A percentile compares a stretch with the other conserved stretches of the same genome.
phyloP scores from a whole-genome alignment of 2,329 filamentous ascomycete species.

The Alternaria dauci region DNA sequence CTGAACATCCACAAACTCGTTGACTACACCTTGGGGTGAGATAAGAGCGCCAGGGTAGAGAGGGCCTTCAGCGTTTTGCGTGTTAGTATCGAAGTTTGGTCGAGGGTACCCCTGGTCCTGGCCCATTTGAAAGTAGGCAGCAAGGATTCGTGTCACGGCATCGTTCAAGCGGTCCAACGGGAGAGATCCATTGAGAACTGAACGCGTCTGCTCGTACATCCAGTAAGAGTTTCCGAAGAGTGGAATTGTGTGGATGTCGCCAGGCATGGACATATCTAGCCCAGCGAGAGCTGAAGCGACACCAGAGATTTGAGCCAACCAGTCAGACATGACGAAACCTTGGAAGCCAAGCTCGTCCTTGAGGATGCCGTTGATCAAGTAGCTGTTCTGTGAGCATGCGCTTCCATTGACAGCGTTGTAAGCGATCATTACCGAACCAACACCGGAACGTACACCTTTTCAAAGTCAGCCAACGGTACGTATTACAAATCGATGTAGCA shows the following conservation, averaged over 20 bases:
- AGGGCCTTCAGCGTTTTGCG: slow-evolving; percentile 44
- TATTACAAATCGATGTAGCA: neutral
- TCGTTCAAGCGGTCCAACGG: slow-evolving; percentile 86
- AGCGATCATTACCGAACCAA: slow-evolving; percentile 83
- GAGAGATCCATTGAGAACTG: slow-evolving; percentile 82
- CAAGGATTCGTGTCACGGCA: slow-evolving; percentile 85
- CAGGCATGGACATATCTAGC: slow-evolving; percentile 82
- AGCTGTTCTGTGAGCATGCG: slow-evolving; percentile 76
- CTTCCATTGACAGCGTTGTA: slow-evolving; percentile 66
- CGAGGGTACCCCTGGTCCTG: slow-evolving; percentile 55
- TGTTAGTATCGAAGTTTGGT: slow-evolving; percentile 51
- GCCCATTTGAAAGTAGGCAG: slow-evolving; percentile 77
- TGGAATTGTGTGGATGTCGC: slow-evolving; percentile 66
- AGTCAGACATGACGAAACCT: slow-evolving; percentile 75
- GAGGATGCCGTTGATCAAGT: slow-evolving; percentile 81
- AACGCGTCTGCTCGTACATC: slow-evolving; percentile 76
- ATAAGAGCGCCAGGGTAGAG: slow-evolving; percentile 55
- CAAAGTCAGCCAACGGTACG: neutral
- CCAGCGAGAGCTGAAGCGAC: slow-evolving; percentile 82
- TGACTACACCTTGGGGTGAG: slow-evolving; percentile 70
- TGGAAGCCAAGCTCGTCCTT: slow-evolving; percentile 90
- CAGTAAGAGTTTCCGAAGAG: slow-evolving; percentile 64
- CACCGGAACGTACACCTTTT: slow-evolving; percentile 71
- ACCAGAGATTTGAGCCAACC: slow-evolving; percentile 84
- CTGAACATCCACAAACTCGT: slow-evolving; percentile 71